phyloP scores from a whole-genome alignment of 345 rosid genomes.

The Eucalyptus sp. region DNA sequence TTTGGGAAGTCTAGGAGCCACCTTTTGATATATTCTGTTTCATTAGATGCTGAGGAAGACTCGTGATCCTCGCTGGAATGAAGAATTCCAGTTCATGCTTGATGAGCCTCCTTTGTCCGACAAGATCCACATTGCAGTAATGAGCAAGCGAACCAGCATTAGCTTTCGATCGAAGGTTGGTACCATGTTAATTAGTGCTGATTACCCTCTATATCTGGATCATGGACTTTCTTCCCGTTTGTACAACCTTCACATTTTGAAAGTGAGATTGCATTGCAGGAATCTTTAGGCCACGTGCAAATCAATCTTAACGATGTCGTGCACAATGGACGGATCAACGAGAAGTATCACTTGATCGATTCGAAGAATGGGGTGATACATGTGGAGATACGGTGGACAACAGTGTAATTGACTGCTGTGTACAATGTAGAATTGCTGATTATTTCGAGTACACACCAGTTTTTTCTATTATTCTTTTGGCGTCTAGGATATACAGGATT shows the following conservation, averaged over 20 bases:
- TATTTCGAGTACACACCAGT: background rate
- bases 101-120: slow-evolving; percentile 37
- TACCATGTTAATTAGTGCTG: background rate
- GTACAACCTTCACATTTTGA: background rate
- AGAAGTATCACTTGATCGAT: slow-evolving; percentile 68
- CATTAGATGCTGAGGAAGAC: slow-evolving; percentile 24
- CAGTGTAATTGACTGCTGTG: slow-evolving; percentile 15
- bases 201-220: background rate
- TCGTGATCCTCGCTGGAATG: slow-evolving; percentile 38
- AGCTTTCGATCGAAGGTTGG: slow-evolving; percentile 19
- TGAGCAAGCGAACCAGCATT: slow-evolving; percentile 18
- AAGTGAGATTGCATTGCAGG: slow-evolving; percentile 19
- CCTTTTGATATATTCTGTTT: background rate
- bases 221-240: background rate
- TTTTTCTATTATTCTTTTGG: background rate
- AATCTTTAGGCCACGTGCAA: slow-evolving; percentile 60
- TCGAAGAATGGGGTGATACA: slow-evolving; percentile 74
- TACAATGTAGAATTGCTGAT: background rate
- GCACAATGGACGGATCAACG: slow-evolving; percentile 68
- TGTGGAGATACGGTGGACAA: slow-evolving; percentile 62
- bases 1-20: background rate
- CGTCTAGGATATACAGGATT: background rate
- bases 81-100: slow-evolving; percentile 39
- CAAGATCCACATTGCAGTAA: slow-evolving; percentile 28
- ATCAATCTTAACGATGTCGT: slow-evolving; percentile 74